Evolutionary conservation across 495 filamentous ascomycete species (phyloP).

Genomic region (Lepraria neglecta): DNA sequence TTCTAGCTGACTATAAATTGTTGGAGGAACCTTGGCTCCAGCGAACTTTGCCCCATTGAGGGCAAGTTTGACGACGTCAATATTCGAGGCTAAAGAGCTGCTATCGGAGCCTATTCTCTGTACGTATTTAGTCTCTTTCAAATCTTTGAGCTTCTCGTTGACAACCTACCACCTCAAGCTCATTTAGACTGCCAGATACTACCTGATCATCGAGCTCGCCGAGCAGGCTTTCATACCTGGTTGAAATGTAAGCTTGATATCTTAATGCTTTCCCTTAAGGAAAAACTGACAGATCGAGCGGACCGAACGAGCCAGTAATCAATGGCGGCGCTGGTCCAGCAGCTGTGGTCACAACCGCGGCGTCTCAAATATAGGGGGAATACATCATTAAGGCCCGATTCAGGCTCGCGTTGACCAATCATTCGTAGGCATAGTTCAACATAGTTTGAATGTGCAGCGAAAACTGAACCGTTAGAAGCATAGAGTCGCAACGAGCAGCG

Average conservation of each 20-base stretch:
- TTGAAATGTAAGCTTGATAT: neutral
- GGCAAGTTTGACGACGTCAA: no score
- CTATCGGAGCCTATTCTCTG: neutral
- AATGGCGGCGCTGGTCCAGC: neutral
- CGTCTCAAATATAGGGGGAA: constrained; percentile 1
- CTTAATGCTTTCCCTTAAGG: neutral
- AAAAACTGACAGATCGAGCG: constrained; percentile 4
- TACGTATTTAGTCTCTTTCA: neutral
- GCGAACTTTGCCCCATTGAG: no score
- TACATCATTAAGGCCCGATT: neutral
- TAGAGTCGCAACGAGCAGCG: neutral
- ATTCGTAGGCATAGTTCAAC: constrained; percentile 2
- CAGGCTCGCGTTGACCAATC: neutral
- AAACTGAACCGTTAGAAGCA: neutral
- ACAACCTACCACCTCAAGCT: neutral
- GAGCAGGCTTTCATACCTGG: neutral
- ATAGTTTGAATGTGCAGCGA: constrained; percentile 9
- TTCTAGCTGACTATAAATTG: neutral
- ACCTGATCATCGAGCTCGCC: constrained; percentile 5
- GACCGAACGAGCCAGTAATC: constrained; percentile 7
- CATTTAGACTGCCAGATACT: neutral
- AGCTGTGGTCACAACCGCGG: neutral
- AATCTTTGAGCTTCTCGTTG: no score
- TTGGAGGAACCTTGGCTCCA: no score
- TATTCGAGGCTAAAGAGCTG: neutral